Base-by-base conservation (phyloP, 306 rosid genomes). In the Potentilla sterilis region DNA sequence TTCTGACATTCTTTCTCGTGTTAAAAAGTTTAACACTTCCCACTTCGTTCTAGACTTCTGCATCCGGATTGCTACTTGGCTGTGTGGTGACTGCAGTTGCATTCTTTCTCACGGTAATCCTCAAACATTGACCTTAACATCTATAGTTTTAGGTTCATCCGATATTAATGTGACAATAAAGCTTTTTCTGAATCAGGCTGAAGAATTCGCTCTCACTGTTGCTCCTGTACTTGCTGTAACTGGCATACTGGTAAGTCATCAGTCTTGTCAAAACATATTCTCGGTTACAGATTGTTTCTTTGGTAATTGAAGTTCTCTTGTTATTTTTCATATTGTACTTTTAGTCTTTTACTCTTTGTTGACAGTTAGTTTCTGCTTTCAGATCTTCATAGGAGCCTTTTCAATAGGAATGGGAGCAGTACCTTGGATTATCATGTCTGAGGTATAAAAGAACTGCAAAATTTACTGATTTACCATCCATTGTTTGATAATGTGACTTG, bases 341-440 rank as follows among this genome's bases (percentile, higher is more conserved):
- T 1, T 9, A 4, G 6, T 14, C 4, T 42, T 51, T 1, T 9
- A 4, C 11, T 14, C 4, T 42, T 51, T 2, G 35, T 63, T 61
- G 69, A 75, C 70, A 58, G 47, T 51, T 13, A 19, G 54, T 55
- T 38, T 46, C 47, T 80, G 69, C 24, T 80, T 79, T 77, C 75
- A 95, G 99, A 61, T 92, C 62, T 90, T 87, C 61, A 85, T 92
- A 70, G 95, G 83, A 83, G 78, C 93, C 24, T 90, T 90, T 84
- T 92, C 97, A 69, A 55, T 80, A 10, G 98, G 98, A 84, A 92
- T 92, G 97, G 98, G 96, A 81, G 91, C 97, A 58, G 87, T 95
- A 84, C 98, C 98, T 77, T 92, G 97, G 98, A 88, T 95, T 74
- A 87, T 95, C 32, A 95, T 95, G 98, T 92, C 97, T 2, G 97